Evolutionary conservation across 2,329 filamentous ascomycete genomes (phyloP).

Genomic region (Gremmenia infestans): DNA sequence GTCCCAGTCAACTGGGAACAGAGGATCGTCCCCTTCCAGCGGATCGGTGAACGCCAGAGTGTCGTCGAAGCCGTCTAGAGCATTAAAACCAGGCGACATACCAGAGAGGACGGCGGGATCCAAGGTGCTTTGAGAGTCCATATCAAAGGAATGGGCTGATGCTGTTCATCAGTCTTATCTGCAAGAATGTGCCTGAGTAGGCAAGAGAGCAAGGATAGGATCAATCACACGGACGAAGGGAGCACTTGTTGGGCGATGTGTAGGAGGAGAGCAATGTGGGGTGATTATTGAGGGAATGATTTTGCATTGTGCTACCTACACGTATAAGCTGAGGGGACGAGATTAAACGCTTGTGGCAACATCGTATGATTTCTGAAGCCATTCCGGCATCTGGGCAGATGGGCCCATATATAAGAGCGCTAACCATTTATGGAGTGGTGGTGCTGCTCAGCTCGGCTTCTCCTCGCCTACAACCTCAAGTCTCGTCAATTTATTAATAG

Average conservation of each 20-base stretch:
- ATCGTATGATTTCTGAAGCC: neutral
- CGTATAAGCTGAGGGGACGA: neutral
- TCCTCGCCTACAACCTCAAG: too few species aligned
- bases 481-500: too few species aligned
- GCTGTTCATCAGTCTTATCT: neutral
- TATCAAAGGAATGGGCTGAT: slow-evolving; percentile 10
- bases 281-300: neutral
- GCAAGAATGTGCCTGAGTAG: neutral
- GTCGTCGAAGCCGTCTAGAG: slow-evolving; percentile 21
- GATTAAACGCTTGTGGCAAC: neutral
- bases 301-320: neutral
- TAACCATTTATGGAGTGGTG: too few species aligned
- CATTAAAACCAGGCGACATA: slow-evolving; percentile 21
- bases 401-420: too few species aligned
- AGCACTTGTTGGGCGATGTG: neutral
- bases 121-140: slow-evolving; percentile 20
- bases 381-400: neutral
- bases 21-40: slow-evolving; percentile 11
- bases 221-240: neutral
- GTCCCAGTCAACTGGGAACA: slow-evolving; percentile 20
- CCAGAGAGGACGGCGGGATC: slow-evolving; percentile 25
- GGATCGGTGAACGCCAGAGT: slow-evolving; percentile 21
- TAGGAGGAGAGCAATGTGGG: neutral
- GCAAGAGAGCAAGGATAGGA: neutral
- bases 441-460: too few species aligned